Evolutionary conservation across 768 basidiomycete genomes (phyloP).

Genomic region (Lyophyllum decastes): DNA sequence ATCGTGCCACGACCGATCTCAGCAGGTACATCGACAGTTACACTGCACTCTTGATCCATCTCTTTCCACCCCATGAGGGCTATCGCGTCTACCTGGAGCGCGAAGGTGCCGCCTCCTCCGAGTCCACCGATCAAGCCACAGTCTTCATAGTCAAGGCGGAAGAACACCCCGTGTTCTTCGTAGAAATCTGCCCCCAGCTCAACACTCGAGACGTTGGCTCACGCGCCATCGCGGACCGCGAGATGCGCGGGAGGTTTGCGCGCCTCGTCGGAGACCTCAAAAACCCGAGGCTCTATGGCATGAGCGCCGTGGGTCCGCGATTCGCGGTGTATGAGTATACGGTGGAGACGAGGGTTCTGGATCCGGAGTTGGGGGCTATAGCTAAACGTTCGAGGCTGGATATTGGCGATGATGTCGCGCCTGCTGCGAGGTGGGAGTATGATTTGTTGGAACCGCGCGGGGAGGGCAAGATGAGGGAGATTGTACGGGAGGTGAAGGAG

Average conservation of each 20-base stretch:
- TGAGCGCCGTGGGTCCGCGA: slow-evolving; percentile 27
- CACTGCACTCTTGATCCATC: background rate
- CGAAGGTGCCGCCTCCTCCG: too few species aligned
- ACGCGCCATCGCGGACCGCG: slow-evolving; percentile 23
- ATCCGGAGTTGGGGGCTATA: slow-evolving; percentile 12
- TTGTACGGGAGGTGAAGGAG: background rate
- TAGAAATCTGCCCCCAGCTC: background rate
- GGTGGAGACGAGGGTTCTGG: slow-evolving; percentile 11
- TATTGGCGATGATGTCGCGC: slow-evolving; percentile 23
- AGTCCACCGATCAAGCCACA: background rate
- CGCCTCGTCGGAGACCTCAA: slow-evolving; percentile 14
- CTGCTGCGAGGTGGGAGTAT: slow-evolving; percentile 24
- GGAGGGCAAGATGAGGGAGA: slow-evolving; percentile 14
- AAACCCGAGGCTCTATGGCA: slow-evolving; percentile 21
- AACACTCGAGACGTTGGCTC: slow-evolving; percentile 10
- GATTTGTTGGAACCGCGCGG: slow-evolving; percentile 21
- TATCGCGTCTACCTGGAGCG: background rate
- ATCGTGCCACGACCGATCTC: slow-evolving; percentile 1
- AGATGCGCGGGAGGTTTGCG: slow-evolving; percentile 24
- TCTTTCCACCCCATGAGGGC: background rate
- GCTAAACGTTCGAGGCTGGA: slow-evolving; percentile 13
- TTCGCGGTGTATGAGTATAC: slow-evolving; percentile 24
- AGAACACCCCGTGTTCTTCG: background rate
- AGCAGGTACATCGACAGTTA: slow-evolving; percentile 19
- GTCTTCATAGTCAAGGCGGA: background rate